A percentile compares a stretch with the other conserved stretches of the same genome.
Conservation (phyloP, 2,329 filamentous ascomycete species). For the Xylaria sp. region DNA sequence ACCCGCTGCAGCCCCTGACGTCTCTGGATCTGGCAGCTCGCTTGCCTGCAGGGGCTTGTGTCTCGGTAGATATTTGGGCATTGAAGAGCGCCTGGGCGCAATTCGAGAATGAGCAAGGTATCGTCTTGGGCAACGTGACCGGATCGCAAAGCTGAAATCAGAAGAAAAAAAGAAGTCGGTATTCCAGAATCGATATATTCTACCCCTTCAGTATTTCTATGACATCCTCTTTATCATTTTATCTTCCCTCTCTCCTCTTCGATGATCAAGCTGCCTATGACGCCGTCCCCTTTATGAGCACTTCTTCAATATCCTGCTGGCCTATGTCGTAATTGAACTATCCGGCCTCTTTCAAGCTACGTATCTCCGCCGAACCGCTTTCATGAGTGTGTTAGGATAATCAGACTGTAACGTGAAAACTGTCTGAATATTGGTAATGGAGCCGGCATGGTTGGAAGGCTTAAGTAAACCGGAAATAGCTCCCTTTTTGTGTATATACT, state of each 20-base stretch:
- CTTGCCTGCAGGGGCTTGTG: slow-evolving; percentile 51
- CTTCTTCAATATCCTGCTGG: too few relatives aligned
- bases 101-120: slow-evolving; percentile 44
- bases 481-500: slow-evolving; percentile 5
- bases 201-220: too few relatives aligned
- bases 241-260: too few relatives aligned
- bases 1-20: slow-evolving; percentile 57
- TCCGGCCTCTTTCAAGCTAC: not conserved
- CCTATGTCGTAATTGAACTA: not conserved
- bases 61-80: slow-evolving; percentile 49
- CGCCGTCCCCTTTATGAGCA: too few relatives aligned
- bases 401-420: not conserved
- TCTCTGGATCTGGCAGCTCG: slow-evolving; percentile 50
- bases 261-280: too few relatives aligned
- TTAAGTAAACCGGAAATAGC: not conserved
- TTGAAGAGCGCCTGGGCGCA: slow-evolving; percentile 54
- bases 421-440: not conserved
- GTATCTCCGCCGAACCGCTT: not conserved
- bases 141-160: not conserved
- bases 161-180: slow-evolving; percentile 37
- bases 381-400: not conserved
- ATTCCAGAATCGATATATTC: slow-evolving; percentile 29
- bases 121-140: slow-evolving; percentile 45
- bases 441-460: not conserved
- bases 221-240: too few relatives aligned